These are phyloP conservation scores for Carex sylvatica DNA, from an alignment of 202 grass and related monocot species.

Conservation along the genomic window DNA sequence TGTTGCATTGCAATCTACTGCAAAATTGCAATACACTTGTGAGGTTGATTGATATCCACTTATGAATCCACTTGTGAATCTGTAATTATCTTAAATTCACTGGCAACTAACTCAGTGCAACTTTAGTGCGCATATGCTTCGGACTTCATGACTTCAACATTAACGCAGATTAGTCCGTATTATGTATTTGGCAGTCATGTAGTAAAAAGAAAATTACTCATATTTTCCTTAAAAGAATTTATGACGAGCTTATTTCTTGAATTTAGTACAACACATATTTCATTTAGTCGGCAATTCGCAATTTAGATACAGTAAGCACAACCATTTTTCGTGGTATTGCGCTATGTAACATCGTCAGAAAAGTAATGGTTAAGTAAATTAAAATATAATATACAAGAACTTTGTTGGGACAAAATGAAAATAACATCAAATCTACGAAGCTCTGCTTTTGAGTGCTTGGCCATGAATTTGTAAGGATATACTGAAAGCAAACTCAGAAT, in stretches of 20 bases:
- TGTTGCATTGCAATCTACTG: conserved; percentile 22
- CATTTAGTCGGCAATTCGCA: neutral
- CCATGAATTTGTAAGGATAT: neutral
- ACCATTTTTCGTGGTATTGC: neutral
- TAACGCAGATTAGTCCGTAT: neutral
- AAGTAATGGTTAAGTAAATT: neutral
- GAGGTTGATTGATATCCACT: conserved; percentile 15
- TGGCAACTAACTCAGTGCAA: neutral
- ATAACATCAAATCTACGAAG: neutral
- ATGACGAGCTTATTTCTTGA: neutral
- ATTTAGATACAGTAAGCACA: neutral
- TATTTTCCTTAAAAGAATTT: neutral
- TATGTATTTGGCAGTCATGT: neutral
- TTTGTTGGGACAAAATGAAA: neutral
- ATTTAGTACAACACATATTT: neutral
- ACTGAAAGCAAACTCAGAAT: neutral
- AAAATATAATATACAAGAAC: neutral
- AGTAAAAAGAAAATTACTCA: neutral
- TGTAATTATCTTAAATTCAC: neutral
- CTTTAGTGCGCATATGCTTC: neutral
- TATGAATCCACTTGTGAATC: conserved; percentile 11
- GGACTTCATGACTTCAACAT: neutral
- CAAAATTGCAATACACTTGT: conserved; percentile 20
- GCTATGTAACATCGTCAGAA: neutral
- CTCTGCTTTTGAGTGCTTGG: neutral